Percentiles rank a stretch among this genome's conserved stretches.
Conservation (phyloP, 257 asterid genomes). For the Jacaranda mimosifolia region DNA sequence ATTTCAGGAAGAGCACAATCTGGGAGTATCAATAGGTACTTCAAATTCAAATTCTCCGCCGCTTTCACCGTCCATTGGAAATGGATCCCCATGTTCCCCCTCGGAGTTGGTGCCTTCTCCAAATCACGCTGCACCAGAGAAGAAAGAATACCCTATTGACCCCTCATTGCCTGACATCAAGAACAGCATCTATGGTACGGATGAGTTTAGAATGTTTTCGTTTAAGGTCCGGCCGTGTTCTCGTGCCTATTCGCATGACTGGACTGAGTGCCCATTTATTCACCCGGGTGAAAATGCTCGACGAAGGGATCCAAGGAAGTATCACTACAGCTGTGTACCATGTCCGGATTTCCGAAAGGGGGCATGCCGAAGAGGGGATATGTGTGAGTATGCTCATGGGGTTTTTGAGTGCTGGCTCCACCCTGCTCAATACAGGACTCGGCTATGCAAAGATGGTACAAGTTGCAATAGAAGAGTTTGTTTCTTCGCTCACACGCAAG, state of each 20-base stretch:
- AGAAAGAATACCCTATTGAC: conserved; percentile 81
- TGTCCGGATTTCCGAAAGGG: conserved; percentile 92
- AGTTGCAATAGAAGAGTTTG: conserved; percentile 81
- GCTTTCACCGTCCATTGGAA: conserved; percentile 56
- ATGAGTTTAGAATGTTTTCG: conserved; percentile 85
- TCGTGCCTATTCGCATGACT: conserved; percentile 90
- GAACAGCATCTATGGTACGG: conserved; percentile 79
- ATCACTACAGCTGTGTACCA: conserved; percentile 82
- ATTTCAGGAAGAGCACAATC: conserved; percentile 47
- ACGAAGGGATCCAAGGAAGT: conserved; percentile 83
- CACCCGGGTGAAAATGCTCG: conserved; percentile 96
- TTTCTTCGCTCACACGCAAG: conserved; percentile 83
- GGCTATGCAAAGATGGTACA: conserved; percentile 84
- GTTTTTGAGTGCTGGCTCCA: conserved; percentile 96
- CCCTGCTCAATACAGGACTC: conserved; percentile 85
- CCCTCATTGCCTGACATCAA: conserved; percentile 91
- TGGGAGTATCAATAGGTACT: conserved; percentile 38
- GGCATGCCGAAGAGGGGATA: conserved; percentile 81
- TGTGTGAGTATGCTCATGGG: conserved; percentile 92
- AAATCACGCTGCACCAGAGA: conserved; percentile 51
- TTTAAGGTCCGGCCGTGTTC: conserved; percentile 90
- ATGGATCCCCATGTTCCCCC: conserved; percentile 48
- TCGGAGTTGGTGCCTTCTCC: conserved; percentile 47
- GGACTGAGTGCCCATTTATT: conserved; percentile 97
- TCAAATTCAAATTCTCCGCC: conserved; percentile 55